Evolutionary conservation across 805 yeast species (phyloP).

Genomic region (Yamadazyma tumulicola): DNA sequence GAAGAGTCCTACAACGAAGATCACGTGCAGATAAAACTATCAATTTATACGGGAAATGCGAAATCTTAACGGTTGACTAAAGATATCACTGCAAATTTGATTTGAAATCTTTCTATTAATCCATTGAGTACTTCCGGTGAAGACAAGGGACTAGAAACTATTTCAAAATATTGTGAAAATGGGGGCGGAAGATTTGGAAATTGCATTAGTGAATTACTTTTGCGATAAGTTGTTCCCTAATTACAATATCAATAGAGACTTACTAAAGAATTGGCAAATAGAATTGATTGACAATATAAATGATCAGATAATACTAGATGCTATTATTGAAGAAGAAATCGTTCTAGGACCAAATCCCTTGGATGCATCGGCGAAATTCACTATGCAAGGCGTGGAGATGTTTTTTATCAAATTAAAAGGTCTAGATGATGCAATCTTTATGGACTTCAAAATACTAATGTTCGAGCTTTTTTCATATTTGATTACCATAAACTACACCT

Average conservation of each 20-base stretch:
- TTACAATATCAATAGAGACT: constrained; percentile 22
- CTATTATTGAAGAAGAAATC: constrained; percentile 24
- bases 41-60: no score
- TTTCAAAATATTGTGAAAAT: no score
- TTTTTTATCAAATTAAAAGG: constrained; percentile 14
- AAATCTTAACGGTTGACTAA: no score
- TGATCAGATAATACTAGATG: constrained; percentile 18
- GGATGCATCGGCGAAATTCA: constrained; percentile 5
- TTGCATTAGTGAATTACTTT: constrained; percentile 17
- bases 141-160: no score
- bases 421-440: constrained; percentile 22
- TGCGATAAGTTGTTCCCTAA: constrained; percentile 22
- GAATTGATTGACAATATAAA: constrained; percentile 26
- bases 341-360: constrained; percentile 12
- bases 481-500: constrained; percentile 20
- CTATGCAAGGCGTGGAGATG: constrained; percentile 1
- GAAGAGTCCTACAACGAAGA: no score
- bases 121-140: no score
- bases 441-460: constrained; percentile 27
- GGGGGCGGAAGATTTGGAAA: no score
- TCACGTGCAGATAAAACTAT: no score
- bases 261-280: constrained; percentile 34
- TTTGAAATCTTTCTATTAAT: no score
- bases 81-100: background rate
- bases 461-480: constrained; percentile 22